Conservation (phyloP, 2,329 filamentous ascomycete species). For the Aspergillus sp. region DNA sequence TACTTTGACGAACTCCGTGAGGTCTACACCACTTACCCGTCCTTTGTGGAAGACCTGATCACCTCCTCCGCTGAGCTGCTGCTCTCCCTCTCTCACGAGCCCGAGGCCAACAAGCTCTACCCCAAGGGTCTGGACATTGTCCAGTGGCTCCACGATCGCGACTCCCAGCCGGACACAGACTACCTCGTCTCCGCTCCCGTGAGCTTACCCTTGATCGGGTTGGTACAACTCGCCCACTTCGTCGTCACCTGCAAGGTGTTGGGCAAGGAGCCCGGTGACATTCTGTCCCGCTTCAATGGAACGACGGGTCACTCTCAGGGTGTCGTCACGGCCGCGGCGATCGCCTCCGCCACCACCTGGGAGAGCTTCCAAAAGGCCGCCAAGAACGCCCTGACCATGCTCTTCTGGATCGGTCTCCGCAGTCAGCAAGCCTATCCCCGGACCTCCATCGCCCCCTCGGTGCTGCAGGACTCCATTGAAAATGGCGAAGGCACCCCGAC, state of each 20-base stretch:
- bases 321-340: constrained; percentile 87
- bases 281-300: constrained; percentile 80
- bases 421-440: constrained; percentile 96
- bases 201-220: constrained; percentile 91
- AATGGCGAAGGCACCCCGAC: constrained; percentile 94
- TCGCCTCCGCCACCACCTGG: constrained; percentile 88
- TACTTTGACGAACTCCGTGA: constrained; percentile 97
- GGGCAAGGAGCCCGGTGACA: constrained; percentile 82
- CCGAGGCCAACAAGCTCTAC: constrained; percentile 90
- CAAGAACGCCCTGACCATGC: constrained; percentile 78
- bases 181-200: constrained; percentile 94
- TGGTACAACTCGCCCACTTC: constrained; percentile 95
- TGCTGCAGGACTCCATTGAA: constrained; percentile 88
- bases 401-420: constrained; percentile 97
- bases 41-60: constrained; percentile 84
- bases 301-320: constrained; percentile 96
- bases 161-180: constrained; percentile 87
- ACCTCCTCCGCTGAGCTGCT: constrained; percentile 78
- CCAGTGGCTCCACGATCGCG: constrained; percentile 84
- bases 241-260: constrained; percentile 89
- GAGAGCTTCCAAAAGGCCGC: constrained; percentile 82
- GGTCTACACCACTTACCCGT: constrained; percentile 85
- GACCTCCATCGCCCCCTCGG: constrained; percentile 86
- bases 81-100: constrained; percentile 77
- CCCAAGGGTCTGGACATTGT: constrained; percentile 95